Base-by-base conservation (phyloP, 2,329 filamentous ascomycete species). In the Diaporthe destruens region DNA sequence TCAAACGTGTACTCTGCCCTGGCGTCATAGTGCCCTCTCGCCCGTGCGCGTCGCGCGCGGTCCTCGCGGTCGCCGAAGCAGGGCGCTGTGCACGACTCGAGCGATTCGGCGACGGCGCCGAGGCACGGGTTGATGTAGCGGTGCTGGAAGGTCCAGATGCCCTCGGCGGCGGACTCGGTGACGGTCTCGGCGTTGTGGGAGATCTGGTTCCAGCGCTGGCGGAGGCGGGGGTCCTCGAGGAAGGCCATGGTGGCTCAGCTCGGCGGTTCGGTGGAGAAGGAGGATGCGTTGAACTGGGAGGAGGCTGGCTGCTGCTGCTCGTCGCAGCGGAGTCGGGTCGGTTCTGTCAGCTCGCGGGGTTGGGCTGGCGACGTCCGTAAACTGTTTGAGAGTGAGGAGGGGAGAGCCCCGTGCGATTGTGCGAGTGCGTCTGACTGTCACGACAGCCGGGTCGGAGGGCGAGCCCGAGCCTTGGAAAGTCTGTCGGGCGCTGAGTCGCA, bases 181-280 rank as follows among this genome's bases (percentile, higher is more conserved):
- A 94, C 94, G 42, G 93, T 89, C 83, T 98, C 96, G 82, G 97
- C 91, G 79, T 96, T 97, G 77, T 96, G 93, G 8, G 94, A 92
- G 80, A 98, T 92, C 80, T 96, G 94, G 81, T 98, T 97, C 89
- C 97, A 94, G 78, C 94, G 94, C 82, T 97, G 95, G 76, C 95
- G 94, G 82, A 98, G 91, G 79, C 95, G 93, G 74, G 95, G 95
- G 83, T 98, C 95, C 80, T 92, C 90, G 76, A 92, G 85, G 76
- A 92, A 90, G 69, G 87, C 84, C 88, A 90, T 90, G 74, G 69
- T 80, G 80, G 72, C 34, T 39, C 55, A 80, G 71, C 34, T 39
- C 55, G 44, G 47, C 63, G 61, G n/a, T 25, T 42, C 11, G 9
- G 61, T 34, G 44, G 29, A 25, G 29, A 7, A 16, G 61, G n/a